These are phyloP conservation scores for Phanerodontia chrysosporium DNA, from an alignment of 768 basidiomycete genomes.

Conservation along the genomic window DNA sequence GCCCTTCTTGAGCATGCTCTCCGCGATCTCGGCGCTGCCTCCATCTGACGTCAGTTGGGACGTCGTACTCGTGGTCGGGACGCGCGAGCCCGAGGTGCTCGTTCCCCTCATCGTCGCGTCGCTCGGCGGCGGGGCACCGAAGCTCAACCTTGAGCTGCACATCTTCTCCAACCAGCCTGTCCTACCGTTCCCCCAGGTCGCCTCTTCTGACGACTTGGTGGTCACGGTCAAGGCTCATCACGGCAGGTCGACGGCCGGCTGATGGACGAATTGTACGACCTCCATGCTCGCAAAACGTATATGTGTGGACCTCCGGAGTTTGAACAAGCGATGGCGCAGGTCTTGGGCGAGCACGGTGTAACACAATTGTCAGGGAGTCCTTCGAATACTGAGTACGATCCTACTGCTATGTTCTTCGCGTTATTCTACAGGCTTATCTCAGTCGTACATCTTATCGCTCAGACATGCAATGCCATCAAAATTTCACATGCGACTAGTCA, in stretches of 20 bases:
- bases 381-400: constrained; percentile 45
- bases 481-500: too few relatives aligned
- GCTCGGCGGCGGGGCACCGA: constrained; percentile 5
- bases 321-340: constrained; percentile 33
- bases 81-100: constrained; percentile 50
- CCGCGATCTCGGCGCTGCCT: constrained; percentile 12
- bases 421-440: too few relatives aligned
- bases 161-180: constrained; percentile 32
- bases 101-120: constrained; percentile 34
- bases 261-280: background rate
- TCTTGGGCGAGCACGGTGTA: constrained; percentile 33
- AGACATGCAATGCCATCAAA: too few relatives aligned
- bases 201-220: constrained; percentile 2
- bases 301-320: constrained; percentile 50
- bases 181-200: background rate
- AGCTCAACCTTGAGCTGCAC: constrained; percentile 31
- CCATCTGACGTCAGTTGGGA: constrained; percentile 23
- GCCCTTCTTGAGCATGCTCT: constrained; percentile 54
- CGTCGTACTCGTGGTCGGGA: constrained; percentile 46
- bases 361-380: constrained; percentile 35
- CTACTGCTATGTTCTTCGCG: too few relatives aligned
- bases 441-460: too few relatives aligned
- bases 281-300: constrained; percentile 32
- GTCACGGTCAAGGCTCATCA: constrained; percentile 15
- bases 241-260: constrained; percentile 21